Percentiles rank a stretch among this genome's conserved stretches.
phyloP scores from a whole-genome alignment of 768 basidiomycete genomes.

The Suillus discolor region DNA sequence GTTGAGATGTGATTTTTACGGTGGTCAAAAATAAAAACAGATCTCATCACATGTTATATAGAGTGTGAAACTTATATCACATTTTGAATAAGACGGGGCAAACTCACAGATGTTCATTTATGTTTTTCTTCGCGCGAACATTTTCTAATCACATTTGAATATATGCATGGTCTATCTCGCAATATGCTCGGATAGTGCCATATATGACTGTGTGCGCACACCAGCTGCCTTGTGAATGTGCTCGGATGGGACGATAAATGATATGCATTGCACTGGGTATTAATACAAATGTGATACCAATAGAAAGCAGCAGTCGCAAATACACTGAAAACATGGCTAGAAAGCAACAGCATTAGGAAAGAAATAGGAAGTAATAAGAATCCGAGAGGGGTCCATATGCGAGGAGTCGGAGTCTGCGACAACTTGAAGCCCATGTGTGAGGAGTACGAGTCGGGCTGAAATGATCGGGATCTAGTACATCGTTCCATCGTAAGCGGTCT shows the following conservation, averaged over 20 bases:
- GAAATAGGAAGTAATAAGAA: too few relatives aligned
- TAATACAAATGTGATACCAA: not conserved
- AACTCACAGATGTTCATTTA: not conserved
- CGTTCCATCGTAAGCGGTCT: too few relatives aligned
- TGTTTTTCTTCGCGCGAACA: not conserved
- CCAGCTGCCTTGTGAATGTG: not conserved
- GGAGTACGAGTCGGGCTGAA: too few relatives aligned
- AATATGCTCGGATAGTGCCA: not conserved
- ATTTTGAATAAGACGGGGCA: not conserved
- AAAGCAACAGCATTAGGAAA: too few relatives aligned
- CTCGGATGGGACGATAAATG: not conserved
- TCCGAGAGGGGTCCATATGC: not conserved
- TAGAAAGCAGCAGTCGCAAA: too few relatives aligned
- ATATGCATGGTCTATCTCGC: too few relatives aligned
- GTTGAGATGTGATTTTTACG: too few relatives aligned
- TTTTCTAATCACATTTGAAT: too few relatives aligned
- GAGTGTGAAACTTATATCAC: not conserved
- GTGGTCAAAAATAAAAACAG: too few relatives aligned
- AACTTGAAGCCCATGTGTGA: too few relatives aligned
- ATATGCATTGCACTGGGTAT: not conserved
- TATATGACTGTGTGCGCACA: slow-evolving; percentile 1
- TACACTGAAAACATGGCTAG: too few relatives aligned
- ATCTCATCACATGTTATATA: too few relatives aligned
- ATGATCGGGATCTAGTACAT: not conserved
- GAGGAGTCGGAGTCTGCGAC: not conserved